These are phyloP conservation scores for Monilinia polystroma DNA, from an alignment of 2,329 filamentous ascomycete species.

Conservation along the genomic window DNA sequence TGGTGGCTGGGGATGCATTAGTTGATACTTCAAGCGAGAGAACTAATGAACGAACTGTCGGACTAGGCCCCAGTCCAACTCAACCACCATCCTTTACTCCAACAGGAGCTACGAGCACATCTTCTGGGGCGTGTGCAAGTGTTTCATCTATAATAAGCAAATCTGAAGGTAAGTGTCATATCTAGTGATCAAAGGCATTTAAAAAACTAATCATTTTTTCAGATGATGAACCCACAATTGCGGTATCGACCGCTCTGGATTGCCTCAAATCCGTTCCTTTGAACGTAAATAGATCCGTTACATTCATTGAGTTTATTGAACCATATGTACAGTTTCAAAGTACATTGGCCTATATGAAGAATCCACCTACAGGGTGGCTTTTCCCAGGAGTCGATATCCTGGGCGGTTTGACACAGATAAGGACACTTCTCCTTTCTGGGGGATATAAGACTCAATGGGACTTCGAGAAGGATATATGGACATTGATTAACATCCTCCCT, in stretches of 20 bases:
- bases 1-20: neutral
- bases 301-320: constrained; percentile 31
- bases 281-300: constrained; percentile 28
- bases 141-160: neutral
- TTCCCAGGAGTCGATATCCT: constrained; percentile 43
- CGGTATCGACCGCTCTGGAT: constrained; percentile 27
- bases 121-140: constrained; percentile 6
- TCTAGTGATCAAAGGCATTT: neutral
- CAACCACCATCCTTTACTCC: neutral
- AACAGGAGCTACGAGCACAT: neutral
- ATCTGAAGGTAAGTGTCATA: neutral
- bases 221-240: constrained; percentile 15
- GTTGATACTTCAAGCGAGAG: neutral
- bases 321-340: constrained; percentile 37
- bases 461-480: constrained; percentile 53
- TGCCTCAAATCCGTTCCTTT: constrained; percentile 35
- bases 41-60: neutral
- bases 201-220: neutral
- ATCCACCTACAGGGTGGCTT: constrained; percentile 51
- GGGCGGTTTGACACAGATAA: constrained; percentile 44
- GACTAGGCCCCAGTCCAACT: neutral
- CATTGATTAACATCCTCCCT: constrained; percentile 51
- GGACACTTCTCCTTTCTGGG: constrained; percentile 26
- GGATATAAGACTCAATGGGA: constrained; percentile 47
- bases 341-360: constrained; percentile 43